Base-by-base conservation (phyloP, 139 green algal species). In the Diplosphaera chodatii region DNA sequence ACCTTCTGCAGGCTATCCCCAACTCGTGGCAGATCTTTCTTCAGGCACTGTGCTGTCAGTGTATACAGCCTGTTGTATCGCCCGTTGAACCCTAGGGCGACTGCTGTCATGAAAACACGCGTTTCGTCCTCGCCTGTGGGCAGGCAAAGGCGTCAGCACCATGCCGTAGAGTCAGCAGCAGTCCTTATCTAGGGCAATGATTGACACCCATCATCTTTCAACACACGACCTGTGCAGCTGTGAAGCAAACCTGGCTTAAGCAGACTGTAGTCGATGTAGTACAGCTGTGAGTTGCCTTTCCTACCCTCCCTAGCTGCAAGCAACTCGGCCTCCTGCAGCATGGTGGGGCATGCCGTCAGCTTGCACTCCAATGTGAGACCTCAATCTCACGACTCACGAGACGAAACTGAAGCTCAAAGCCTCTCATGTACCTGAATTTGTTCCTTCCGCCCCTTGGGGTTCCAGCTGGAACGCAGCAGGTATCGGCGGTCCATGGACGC, bases 61-160 rank as follows among this genome's bases (percentile, higher is more conserved):
- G 80, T 86, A 67, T 76, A 84, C 40, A 86, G 62, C 31, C 78
- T 69, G 64, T 84, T 86, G 70, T 84, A 84, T 37, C 82, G 64
- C 25, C 74, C 82, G 66, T 87, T 82, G 55, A 75, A 81, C 32
- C 79, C 77, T 1, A 87, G 28, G 23, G 76, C 63, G 22, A 84
- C 41, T 4, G 68, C 48, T 30, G 76, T 84, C 18, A 80, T 27
- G 32, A 87, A 48, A 34, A 83, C 59, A 2, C 70, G 70, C 67
- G 62, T 68, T 48, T 78, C 29, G 28, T 73, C 59, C 31, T 72
- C 68, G 31, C 48, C 48, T 59, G 48, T 25, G n/a, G n/a, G 25
- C 48, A 23, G 18, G 13, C 48, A 59, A 18, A 59, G 16, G n/a
- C n/a, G n/a, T n/a, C n/a, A n/a, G n/a, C n/a, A n/a, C n/a, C n/a